Percentiles rank a stretch among this genome's conserved stretches.
Conservation (phyloP, 2,329 filamentous ascomycete genomes). For the Penicillium sp. region DNA sequence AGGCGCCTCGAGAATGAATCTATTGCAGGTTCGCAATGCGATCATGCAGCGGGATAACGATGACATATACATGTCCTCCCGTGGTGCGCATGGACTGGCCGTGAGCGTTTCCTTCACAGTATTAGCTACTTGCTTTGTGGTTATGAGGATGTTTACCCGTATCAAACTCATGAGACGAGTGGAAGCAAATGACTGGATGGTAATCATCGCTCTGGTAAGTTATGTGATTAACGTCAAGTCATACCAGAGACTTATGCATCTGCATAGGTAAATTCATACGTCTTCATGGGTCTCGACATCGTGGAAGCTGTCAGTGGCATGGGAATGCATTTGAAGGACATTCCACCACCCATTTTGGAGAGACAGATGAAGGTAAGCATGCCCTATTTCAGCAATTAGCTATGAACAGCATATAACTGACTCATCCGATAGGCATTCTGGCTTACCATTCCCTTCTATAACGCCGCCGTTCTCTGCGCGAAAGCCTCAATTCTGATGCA, state of each 20-base stretch:
- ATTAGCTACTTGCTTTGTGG: constrained; percentile 32
- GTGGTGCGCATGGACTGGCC: constrained; percentile 28
- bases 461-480: constrained; percentile 40
- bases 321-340: constrained; percentile 35
- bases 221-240: background rate
- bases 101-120: constrained; percentile 35
- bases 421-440: constrained; percentile 33
- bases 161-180: constrained; percentile 32
- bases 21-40: constrained; percentile 16
- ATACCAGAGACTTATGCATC: background rate
- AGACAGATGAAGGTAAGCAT: constrained; percentile 35
- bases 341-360: constrained; percentile 29
- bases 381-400: background rate
- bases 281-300: constrained; percentile 38
- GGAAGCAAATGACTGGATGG: constrained; percentile 40
- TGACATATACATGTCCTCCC: constrained; percentile 23
- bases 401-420: background rate
- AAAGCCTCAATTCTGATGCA: constrained; percentile 52
- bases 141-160: constrained; percentile 35
- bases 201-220: constrained; percentile 35
- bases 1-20: constrained; percentile 13
- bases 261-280: constrained; percentile 31
- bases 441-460: constrained; percentile 42
- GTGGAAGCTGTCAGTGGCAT: constrained; percentile 37
- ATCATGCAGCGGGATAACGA: constrained; percentile 19